Conservation (phyloP, 768 basidiomycete species). For the Mycena olivaceomarginata region DNA sequence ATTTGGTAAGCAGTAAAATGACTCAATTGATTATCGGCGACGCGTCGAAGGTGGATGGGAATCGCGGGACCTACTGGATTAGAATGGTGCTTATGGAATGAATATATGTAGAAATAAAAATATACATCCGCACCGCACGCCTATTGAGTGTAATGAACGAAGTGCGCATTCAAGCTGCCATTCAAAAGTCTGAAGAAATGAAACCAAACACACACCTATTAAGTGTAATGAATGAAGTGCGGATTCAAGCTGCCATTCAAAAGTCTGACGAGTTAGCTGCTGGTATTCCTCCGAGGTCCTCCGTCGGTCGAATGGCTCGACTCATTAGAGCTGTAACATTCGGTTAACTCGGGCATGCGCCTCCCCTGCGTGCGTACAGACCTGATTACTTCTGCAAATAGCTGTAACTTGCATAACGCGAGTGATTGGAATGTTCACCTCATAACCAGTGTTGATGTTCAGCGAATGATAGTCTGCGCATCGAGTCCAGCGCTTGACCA, state of each 20-base stretch:
- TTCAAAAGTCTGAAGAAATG: neutral
- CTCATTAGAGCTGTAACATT: neutral
- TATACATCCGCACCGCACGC: neutral
- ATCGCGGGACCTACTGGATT: neutral
- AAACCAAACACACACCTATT: neutral
- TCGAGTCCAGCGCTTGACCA: too few relatives aligned
- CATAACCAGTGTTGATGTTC: too few relatives aligned
- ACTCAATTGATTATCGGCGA: neutral
- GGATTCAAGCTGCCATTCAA: neutral
- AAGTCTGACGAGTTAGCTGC: neutral
- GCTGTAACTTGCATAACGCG: too few relatives aligned
- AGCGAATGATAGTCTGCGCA: too few relatives aligned
- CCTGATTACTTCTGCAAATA: too few relatives aligned
- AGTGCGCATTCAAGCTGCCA: neutral
- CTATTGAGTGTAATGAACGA: neutral
- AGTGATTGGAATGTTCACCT: too few relatives aligned
- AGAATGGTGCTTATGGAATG: too few relatives aligned
- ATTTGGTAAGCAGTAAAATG: neutral
- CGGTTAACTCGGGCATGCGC: constrained; percentile 11
- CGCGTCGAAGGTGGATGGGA: neutral
- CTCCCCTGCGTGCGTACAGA: neutral
- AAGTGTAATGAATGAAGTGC: neutral
- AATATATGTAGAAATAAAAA: too few relatives aligned
- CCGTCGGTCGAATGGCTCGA: neutral
- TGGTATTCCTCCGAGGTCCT: neutral